phyloP scores from a whole-genome alignment of 2,329 filamentous ascomycete genomes.

The Dryadomyces quercus-mongolicae region DNA sequence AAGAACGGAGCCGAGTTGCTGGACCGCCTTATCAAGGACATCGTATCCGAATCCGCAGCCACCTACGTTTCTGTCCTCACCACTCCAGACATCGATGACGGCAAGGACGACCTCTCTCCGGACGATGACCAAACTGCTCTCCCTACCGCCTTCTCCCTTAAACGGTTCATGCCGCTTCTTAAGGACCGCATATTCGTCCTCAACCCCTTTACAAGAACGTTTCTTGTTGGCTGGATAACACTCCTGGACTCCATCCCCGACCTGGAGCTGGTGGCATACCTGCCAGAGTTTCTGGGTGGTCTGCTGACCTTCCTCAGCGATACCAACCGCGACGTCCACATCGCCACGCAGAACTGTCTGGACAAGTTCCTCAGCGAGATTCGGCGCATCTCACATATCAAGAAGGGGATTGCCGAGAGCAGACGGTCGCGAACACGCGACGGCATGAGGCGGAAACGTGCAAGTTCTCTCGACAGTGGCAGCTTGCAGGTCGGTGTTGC shows the following conservation, averaged over 20 bases:
- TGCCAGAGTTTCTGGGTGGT: constrained; percentile 84
- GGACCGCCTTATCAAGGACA: constrained; percentile 90
- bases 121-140: constrained; percentile 30
- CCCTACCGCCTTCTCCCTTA: constrained; percentile 83
- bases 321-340: constrained; percentile 85
- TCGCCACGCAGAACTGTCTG: constrained; percentile 75
- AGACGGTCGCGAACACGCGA: constrained; percentile 48
- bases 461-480: constrained; percentile 48
- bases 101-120: neutral
- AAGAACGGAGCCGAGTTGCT: constrained; percentile 96
- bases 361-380: constrained; percentile 90
- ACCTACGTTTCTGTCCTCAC: constrained; percentile 89
- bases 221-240: constrained; percentile 92
- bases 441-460: constrained; percentile 53
- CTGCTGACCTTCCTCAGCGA: constrained; percentile 88
- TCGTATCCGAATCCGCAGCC: constrained; percentile 87
- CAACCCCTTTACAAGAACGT: constrained; percentile 89
- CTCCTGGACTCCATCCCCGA: constrained; percentile 93
- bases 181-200: constrained; percentile 90
- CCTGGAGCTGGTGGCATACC: constrained; percentile 80
- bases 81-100: constrained; percentile 22
- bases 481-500: constrained; percentile 42
- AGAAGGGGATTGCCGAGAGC: constrained; percentile 83
- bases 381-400: constrained; percentile 83
- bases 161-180: constrained; percentile 81